These are phyloP conservation scores for Parietaria judaica DNA, from an alignment of 306 rosid species.

Conservation along the genomic window DNA sequence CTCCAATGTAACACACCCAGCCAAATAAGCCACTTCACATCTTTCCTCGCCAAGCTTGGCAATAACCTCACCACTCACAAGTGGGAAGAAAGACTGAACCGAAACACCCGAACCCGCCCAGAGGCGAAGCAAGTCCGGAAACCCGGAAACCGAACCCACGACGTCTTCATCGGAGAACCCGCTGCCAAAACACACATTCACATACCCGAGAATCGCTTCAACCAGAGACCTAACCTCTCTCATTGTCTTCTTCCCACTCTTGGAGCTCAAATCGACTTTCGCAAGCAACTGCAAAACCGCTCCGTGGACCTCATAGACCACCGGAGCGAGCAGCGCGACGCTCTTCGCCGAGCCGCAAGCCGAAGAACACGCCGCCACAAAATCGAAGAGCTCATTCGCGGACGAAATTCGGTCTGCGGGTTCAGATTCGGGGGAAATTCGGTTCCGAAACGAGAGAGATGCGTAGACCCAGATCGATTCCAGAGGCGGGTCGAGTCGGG, in stretches of 20 bases:
- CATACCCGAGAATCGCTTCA: conserved; percentile 47
- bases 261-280: conserved; percentile 33
- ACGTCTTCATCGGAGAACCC: conserved; percentile 15
- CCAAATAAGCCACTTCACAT: conserved; percentile 44
- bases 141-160: conserved; percentile 24
- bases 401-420: conserved; percentile 40
- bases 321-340: conserved; percentile 52
- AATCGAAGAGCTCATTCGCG: conserved; percentile 42
- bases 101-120: conserved; percentile 42
- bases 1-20: conserved; percentile 53
- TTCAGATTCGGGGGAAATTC: conserved; percentile 28
- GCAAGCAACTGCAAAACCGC: conserved; percentile 32
- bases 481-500: conserved; percentile 50
- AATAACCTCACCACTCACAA: conserved; percentile 40
- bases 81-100: conserved; percentile 48
- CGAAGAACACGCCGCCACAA: conserved; percentile 41
- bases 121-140: conserved; percentile 37
- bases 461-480: conserved; percentile 69
- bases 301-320: conserved; percentile 34
- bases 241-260: conserved; percentile 53
- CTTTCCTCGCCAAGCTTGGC: conserved; percentile 29
- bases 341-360: conserved; percentile 42
- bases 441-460: conserved; percentile 37
- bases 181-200: conserved; percentile 32
- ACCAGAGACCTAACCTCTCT: conserved; percentile 48